Conservation (phyloP, 768 basidiomycete species). For the Tephrocybe rancida region DNA sequence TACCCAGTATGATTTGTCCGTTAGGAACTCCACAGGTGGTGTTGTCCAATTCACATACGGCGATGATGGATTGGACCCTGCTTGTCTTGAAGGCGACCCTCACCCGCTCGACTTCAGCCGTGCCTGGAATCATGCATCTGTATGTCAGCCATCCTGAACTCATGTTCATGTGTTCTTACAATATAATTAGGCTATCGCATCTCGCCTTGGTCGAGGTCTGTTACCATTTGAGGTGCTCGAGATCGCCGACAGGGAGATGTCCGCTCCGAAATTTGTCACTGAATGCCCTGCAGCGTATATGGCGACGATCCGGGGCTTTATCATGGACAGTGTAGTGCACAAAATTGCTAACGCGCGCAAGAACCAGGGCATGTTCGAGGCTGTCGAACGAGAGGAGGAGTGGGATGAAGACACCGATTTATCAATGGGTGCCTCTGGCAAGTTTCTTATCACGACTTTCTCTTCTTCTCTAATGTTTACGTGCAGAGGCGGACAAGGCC, state of each 20-base stretch:
- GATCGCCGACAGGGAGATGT: constrained; percentile 65
- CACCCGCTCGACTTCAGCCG: constrained; percentile 90
- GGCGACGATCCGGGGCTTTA: constrained; percentile 68
- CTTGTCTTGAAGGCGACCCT: constrained; percentile 93
- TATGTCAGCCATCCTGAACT: constrained; percentile 30
- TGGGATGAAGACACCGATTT: constrained; percentile 82
- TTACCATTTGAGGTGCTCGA: constrained; percentile 87
- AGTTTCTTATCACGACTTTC: constrained; percentile 21
- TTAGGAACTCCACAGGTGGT: constrained; percentile 92
- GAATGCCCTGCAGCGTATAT: constrained; percentile 78
- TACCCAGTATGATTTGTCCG: constrained; percentile 94
- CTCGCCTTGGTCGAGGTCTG: constrained; percentile 61
- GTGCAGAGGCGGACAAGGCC: constrained; percentile 62
- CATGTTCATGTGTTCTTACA: not conserved
- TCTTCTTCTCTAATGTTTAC: constrained; percentile 3
- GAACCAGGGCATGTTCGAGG: constrained; percentile 82
- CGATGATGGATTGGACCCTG: constrained; percentile 96
- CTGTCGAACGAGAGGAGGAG: constrained; percentile 69
- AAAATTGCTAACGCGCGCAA: constrained; percentile 69
- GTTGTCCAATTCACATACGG: constrained; percentile 98
- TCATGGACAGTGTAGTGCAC: constrained; percentile 64
- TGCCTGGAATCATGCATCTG: constrained; percentile 84
- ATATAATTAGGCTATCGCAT: constrained; percentile 57
- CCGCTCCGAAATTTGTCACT: constrained; percentile 56
- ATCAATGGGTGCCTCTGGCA: constrained; percentile 74